Base-by-base conservation (phyloP, 2,329 filamentous ascomycete genomes). In the Macroventuria anomochaeta region DNA sequence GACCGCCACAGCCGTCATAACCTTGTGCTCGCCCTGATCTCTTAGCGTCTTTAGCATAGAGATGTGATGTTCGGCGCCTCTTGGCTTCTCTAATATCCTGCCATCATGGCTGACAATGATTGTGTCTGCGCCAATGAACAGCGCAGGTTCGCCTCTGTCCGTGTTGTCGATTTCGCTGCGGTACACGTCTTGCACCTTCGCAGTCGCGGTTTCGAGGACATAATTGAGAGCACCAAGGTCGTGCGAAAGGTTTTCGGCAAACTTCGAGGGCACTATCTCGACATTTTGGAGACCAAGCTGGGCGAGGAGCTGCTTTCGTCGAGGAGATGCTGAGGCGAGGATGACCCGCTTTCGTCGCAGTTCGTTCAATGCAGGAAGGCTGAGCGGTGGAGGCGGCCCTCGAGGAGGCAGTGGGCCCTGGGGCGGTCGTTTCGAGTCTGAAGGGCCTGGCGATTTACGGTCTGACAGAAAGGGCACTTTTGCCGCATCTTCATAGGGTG, bases 91-190 rank as follows among this genome's bases (percentile, higher is more conserved):
- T 2, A 99, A 79, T 46, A 99, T 91, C 46, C 84, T 81, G 0
- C 93, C 93, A 33, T 84, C 79, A 10, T 85, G 82, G 8, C 86
- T 88, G 12, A 95, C 89, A 57, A 99, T 90, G 50, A 99, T 82
- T 0, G 95, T 97, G 73, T 97, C 93, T 29, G 93, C 93, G 0
- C 92, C 87, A 54, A 97, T 88, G 53, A 97, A 91, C 13, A 97
- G 81, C 6, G 86, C 88, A 0, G 92, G 92, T 63, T 97, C 95
- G 49, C 81, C 84, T 52, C 79, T 76, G 40, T 68, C 75, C 49
- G 77, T 72, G 54, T 84, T 83, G 66, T 85, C 72, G 62, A 87
- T 80, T 64, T 86, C 83, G 33, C 78, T 71, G 25, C 74, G 71
- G 75, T 89, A 89, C 8, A 97, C 90, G 38, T 89, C 83, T 36